A percentile compares a stretch with the other conserved stretches of the same genome.
phyloP scores from a whole-genome alignment of 163 green algal genomes.

The Trebouxia gelatinosa region DNA sequence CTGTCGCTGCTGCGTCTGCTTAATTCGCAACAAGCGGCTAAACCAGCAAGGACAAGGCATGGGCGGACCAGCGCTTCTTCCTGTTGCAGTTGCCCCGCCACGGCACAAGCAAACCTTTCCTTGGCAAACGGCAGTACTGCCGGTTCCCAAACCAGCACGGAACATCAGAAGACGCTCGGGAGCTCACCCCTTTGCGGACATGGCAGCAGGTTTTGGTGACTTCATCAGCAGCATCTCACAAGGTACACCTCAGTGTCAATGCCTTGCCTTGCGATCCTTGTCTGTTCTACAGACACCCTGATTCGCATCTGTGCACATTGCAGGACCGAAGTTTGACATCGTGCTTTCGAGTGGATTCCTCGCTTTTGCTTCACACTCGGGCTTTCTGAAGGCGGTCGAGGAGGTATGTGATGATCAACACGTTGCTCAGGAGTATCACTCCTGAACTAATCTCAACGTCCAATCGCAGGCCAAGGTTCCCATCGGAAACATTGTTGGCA shows the following conservation, averaged over 20 bases:
- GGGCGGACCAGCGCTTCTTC: not conserved
- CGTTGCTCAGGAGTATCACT: too few relatives aligned
- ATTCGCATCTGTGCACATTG: not conserved
- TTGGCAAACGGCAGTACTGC: not conserved
- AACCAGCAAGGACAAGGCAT: too few relatives aligned
- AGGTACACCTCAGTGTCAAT: not conserved
- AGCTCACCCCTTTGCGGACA: not conserved
- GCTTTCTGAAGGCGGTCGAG: conserved; percentile 81
- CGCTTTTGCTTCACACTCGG: conserved; percentile 83
- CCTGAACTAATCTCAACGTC: conserved; percentile 3
- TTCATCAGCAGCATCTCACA: conserved; percentile 16
- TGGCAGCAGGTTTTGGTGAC: not conserved
- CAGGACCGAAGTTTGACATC: conserved; percentile 60
- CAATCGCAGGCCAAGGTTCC: conserved; percentile 56
- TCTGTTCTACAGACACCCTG: not conserved
- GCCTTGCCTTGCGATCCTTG: not conserved
- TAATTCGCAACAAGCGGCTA: too few relatives aligned
- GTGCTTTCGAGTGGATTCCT: conserved; percentile 86
- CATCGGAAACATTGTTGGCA: conserved; percentile 82
- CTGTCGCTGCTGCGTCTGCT: too few relatives aligned
- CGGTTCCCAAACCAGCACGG: not conserved
- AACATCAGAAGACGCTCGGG: not conserved
- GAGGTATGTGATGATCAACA: conserved; percentile 54
- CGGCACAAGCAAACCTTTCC: not conserved
- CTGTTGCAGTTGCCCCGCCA: not conserved